Conservation (phyloP, 2,329 filamentous ascomycete species). For the Xylaria multiplex region DNA sequence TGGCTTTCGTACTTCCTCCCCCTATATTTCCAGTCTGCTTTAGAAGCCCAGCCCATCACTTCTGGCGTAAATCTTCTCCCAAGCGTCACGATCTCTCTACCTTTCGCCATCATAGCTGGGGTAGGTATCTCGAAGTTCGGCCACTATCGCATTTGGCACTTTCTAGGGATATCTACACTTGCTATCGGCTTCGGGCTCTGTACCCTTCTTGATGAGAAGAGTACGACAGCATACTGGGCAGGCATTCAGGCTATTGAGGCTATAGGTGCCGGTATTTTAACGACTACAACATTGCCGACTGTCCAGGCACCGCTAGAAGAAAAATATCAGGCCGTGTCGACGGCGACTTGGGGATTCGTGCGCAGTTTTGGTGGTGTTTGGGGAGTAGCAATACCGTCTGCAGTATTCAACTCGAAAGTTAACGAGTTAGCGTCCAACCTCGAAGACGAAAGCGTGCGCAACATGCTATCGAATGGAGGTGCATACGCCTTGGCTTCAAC, state of each 20-base stretch:
- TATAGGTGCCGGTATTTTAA: not conserved
- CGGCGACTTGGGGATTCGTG: slow-evolving; percentile 6
- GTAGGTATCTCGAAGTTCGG: not conserved
- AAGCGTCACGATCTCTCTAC: not conserved
- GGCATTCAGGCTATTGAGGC: not conserved
- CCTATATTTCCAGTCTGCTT: not conserved
- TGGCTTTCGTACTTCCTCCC: not conserved
- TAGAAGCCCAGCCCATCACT: not conserved
- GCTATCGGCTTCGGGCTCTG: not conserved
- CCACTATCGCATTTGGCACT: not conserved
- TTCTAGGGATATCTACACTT: not conserved
- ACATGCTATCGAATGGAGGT: too few relatives aligned
- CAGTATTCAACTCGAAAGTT: slow-evolving; percentile 2
- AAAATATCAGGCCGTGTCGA: not conserved
- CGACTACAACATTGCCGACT: not conserved
- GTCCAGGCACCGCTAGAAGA: not conserved
- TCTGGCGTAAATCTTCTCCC: not conserved
- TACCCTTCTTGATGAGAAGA: not conserved
- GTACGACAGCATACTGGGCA: not conserved
- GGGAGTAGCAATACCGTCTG: slow-evolving; percentile 1
- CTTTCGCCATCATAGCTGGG: not conserved
- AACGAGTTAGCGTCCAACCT: too few relatives aligned
- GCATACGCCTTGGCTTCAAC: too few relatives aligned
- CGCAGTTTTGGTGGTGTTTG: slow-evolving; percentile 1
- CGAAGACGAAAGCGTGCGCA: too few relatives aligned